Evolutionary conservation across 148 eudicot species (phyloP).

Genomic region (Persicaria maculosa): DNA sequence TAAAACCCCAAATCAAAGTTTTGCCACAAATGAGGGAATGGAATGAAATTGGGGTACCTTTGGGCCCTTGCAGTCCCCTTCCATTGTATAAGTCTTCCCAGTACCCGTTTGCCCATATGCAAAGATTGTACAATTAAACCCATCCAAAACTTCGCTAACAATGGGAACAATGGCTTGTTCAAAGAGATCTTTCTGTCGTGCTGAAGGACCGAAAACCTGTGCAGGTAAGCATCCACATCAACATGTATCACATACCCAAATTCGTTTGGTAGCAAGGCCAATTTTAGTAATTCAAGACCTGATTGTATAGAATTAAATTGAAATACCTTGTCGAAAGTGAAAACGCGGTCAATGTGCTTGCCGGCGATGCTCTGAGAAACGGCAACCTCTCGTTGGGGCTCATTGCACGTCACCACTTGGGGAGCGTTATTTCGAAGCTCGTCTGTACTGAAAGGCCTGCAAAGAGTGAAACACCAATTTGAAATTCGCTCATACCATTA

Average conservation of each 20-base stretch:
- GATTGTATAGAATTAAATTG: neutral
- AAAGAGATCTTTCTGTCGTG: slow-evolving; percentile 70
- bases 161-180: slow-evolving; percentile 88
- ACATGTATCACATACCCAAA: too few species aligned
- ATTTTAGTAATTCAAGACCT: too few species aligned
- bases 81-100: slow-evolving; percentile 27
- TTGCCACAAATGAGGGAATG: neutral
- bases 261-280: too few species aligned
- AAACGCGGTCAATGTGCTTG: slow-evolving; percentile 51
- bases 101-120: slow-evolving; percentile 99
- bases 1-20: neutral
- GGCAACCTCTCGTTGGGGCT: slow-evolving; percentile 41
- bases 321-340: slow-evolving; percentile 55
- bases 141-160: slow-evolving; percentile 87
- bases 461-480: neutral
- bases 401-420: slow-evolving; percentile 82
- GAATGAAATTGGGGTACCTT: slow-evolving; percentile 48
- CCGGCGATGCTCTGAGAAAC: slow-evolving; percentile 59
- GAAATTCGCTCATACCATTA: too few species aligned
- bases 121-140: slow-evolving; percentile 89
- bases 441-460: slow-evolving; percentile 83
- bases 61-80: slow-evolving; percentile 71
- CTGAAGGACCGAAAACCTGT: slow-evolving; percentile 89
- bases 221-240: neutral
- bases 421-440: slow-evolving; percentile 82